Evolutionary conservation across 2,329 filamentous ascomycete species (phyloP).

Genomic region (Colletotrichum nymphaeae): DNA sequence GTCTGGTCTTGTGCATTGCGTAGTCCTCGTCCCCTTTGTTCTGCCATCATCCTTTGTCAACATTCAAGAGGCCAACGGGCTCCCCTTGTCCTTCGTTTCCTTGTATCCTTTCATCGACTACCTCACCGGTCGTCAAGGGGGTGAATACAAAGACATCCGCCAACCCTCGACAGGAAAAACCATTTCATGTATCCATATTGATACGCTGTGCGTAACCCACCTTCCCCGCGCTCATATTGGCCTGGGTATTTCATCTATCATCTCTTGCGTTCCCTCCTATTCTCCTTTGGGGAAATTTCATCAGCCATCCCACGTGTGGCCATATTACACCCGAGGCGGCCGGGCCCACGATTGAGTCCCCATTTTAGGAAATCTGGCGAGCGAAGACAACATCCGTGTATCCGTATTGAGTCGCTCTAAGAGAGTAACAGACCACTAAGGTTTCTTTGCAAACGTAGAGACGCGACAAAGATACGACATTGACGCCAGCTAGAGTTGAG

Average conservation of each 20-base stretch:
- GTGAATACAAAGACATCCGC: conserved; percentile 12
- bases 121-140: not conserved
- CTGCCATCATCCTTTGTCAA: conserved; percentile 15
- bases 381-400: not conserved
- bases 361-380: not conserved
- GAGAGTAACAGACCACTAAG: not conserved
- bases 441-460: not conserved
- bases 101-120: not conserved
- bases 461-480: not conserved
- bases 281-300: not conserved
- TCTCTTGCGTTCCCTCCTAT: not conserved
- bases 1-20: conserved; percentile 4
- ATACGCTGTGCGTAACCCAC: not conserved
- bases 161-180: not conserved
- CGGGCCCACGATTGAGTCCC: conserved; percentile 7
- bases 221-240: not conserved
- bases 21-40: conserved; percentile 3
- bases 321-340: not conserved
- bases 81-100: conserved; percentile 11
- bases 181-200: not conserved
- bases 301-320: conserved; percentile 9
- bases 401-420: not conserved
- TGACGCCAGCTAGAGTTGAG: not conserved
- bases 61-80: conserved; percentile 14
- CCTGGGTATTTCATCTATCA: not conserved